Percentiles rank a stretch among this genome's conserved stretches.
phyloP scores from a whole-genome alignment of 78 protist genomes.

The Pirum gemmata region DNA sequence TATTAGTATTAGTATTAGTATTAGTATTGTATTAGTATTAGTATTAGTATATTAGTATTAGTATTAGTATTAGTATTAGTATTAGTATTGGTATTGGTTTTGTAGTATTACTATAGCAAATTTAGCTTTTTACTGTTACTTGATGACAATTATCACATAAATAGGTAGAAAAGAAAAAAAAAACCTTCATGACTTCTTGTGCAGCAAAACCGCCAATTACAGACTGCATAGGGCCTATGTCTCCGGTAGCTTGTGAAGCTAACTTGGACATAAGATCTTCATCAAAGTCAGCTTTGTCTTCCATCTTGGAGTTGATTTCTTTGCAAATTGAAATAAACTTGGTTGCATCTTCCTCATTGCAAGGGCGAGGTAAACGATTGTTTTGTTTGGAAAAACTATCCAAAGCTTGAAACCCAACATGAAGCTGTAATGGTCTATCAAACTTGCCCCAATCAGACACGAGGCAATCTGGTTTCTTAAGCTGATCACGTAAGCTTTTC shows the following conservation, averaged over 20 bases:
- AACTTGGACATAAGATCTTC: slow-evolving; percentile 54
- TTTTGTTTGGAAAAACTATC: slow-evolving; percentile 32
- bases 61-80: too few relatives aligned
- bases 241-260: slow-evolving; percentile 59
- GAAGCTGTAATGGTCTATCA: slow-evolving; percentile 59
- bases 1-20: too few relatives aligned
- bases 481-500: slow-evolving; percentile 54
- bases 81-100: slow-evolving; percentile 73
- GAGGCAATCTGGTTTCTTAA: slow-evolving; percentile 60
- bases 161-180: too few relatives aligned
- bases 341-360: slow-evolving; percentile 48
- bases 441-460: slow-evolving; percentile 72
- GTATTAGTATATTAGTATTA: too few relatives aligned
- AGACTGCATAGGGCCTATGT: slow-evolving; percentile 67
- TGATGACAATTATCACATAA: too few relatives aligned
- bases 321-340: slow-evolving; percentile 25
- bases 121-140: too few relatives aligned
- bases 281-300: slow-evolving; percentile 45
- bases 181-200: slow-evolving; percentile 87
- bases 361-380: slow-evolving; percentile 58
- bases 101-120: slow-evolving; percentile 89
- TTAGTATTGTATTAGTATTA: too few relatives aligned
- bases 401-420: slow-evolving; percentile 63
- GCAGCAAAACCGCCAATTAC: slow-evolving; percentile 78
- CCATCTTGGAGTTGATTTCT: slow-evolving; percentile 12